phyloP scores from a whole-genome alignment of 805 yeast genomes.

The Kazachstania viticola region DNA sequence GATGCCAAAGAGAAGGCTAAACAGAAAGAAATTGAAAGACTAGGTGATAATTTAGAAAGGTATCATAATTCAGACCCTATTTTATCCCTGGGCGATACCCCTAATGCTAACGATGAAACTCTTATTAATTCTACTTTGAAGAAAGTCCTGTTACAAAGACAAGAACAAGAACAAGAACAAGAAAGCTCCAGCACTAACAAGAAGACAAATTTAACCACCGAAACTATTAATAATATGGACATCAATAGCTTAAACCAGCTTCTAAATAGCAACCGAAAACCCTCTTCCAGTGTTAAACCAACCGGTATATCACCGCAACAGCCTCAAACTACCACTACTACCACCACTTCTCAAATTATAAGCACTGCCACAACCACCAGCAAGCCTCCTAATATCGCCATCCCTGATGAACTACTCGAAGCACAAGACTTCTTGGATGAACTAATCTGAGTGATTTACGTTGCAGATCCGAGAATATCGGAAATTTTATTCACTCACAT shows the following conservation, averaged over 20 bases:
- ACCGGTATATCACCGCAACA: too few species aligned
- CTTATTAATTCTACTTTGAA: too few species aligned
- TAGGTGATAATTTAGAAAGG: slow-evolving; percentile 14
- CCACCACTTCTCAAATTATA: too few species aligned
- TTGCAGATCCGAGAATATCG: too few species aligned
- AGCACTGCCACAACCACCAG: not conserved
- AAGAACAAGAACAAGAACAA: slow-evolving; percentile 1
- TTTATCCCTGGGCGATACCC: too few species aligned
- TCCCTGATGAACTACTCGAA: slow-evolving; percentile 8
- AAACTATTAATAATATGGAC: slow-evolving; percentile 1
- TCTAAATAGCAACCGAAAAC: too few species aligned
- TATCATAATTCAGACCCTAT: slow-evolving; percentile 14
- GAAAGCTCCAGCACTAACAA: not conserved
- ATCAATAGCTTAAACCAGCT: slow-evolving; percentile 1
- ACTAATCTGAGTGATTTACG: slow-evolving; percentile 12
- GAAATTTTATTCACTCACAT: too few species aligned
- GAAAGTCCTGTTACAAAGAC: too few species aligned
- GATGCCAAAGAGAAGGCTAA: slow-evolving; percentile 9
- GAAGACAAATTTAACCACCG: not conserved
- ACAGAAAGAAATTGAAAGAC: slow-evolving; percentile 8
- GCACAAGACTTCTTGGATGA: slow-evolving; percentile 21
- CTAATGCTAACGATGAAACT: too few species aligned
- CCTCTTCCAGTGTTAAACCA: too few species aligned
- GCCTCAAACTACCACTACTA: too few species aligned
- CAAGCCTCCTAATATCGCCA: slow-evolving; percentile 1